Conservation (phyloP, 2,329 filamentous ascomycete genomes). For the Pseudocercospora cruenta region DNA sequence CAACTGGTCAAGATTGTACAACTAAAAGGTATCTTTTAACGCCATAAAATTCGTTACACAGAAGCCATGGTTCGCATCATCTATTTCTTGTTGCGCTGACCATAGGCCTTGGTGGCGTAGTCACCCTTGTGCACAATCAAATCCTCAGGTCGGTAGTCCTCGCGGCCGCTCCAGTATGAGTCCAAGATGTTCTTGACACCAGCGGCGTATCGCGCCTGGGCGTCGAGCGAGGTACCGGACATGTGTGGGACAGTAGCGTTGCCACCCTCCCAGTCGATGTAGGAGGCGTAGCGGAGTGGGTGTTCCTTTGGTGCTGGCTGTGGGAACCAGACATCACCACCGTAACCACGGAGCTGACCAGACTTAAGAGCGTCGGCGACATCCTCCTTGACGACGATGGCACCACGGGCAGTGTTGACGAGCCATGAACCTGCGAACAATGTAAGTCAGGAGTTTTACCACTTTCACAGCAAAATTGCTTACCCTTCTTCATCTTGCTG, state of each 20-base stretch:
- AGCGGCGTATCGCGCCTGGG: constrained; percentile 71
- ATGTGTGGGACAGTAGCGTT: constrained; percentile 99
- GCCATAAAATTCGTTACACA: constrained; percentile 20
- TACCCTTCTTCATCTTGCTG: constrained; percentile 97
- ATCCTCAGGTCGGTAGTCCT: constrained; percentile 88
- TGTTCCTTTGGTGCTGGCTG: constrained; percentile 95
- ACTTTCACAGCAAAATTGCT: constrained; percentile 32
- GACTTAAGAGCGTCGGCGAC: constrained; percentile 90
- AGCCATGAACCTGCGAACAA: constrained; percentile 77
- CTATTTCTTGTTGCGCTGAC: constrained; percentile 57
- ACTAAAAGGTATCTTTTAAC: constrained; percentile 18
- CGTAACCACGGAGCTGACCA: constrained; percentile 89
- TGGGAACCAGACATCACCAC: constrained; percentile 92
- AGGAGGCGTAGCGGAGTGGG: constrained; percentile 78
- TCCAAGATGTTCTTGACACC: constrained; percentile 82
- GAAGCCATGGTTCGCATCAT: constrained; percentile 9
- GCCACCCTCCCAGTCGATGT: constrained; percentile 93
- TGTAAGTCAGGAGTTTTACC: constrained; percentile 14
- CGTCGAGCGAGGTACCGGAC: constrained; percentile 98
- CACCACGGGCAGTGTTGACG: constrained; percentile 96
- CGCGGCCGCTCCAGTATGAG: constrained; percentile 83
- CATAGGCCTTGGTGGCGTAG: constrained; percentile 94
- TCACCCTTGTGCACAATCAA: constrained; percentile 87
- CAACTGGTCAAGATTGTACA: constrained; percentile 1
- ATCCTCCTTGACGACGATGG: constrained; percentile 99